Percentiles rank a stretch among this genome's conserved stretches.
phyloP scores from a whole-genome alignment of 1,139 yeast genomes.

The Kluyveromyces sp. region DNA sequence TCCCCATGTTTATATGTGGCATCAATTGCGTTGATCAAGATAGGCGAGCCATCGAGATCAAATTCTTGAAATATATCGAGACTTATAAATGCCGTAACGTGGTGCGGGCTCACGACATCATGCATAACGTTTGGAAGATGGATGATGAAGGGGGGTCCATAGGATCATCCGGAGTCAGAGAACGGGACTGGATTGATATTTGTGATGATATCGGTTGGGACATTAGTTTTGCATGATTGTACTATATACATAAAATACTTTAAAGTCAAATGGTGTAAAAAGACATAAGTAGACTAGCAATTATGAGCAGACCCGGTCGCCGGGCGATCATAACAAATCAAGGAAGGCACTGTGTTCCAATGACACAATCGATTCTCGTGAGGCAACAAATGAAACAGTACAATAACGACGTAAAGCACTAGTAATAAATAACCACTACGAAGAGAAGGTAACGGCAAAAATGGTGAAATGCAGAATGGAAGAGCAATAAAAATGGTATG shows the following conservation, averaged over 20 bases:
- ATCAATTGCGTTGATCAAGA: conserved; percentile 48
- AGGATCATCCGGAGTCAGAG: conserved; percentile 21
- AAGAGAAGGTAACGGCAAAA: neutral
- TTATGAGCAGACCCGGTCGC: no score
- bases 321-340: no score
- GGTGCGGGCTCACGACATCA: conserved; percentile 49
- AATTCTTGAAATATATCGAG: conserved; percentile 50
- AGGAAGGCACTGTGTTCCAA: neutral
- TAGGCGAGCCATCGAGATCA: conserved; percentile 43
- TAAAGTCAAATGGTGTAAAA: neutral
- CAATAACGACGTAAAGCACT: neutral
- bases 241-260: neutral
- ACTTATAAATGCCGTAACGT: conserved; percentile 66
- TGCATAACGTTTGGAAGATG: conserved; percentile 52
- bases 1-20: conserved; percentile 74
- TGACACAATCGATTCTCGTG: neutral
- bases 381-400: neutral
- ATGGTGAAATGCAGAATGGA: neutral
- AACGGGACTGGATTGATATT: conserved; percentile 53
- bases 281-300: neutral
- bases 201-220: conserved; percentile 70
- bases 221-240: conserved; percentile 53
- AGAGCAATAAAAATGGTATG: neutral
- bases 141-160: conserved; percentile 39
- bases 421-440: neutral